phyloP scores from a whole-genome alignment of 2,329 filamentous ascomycete genomes.

The Dendrostoma leiphaemia region DNA sequence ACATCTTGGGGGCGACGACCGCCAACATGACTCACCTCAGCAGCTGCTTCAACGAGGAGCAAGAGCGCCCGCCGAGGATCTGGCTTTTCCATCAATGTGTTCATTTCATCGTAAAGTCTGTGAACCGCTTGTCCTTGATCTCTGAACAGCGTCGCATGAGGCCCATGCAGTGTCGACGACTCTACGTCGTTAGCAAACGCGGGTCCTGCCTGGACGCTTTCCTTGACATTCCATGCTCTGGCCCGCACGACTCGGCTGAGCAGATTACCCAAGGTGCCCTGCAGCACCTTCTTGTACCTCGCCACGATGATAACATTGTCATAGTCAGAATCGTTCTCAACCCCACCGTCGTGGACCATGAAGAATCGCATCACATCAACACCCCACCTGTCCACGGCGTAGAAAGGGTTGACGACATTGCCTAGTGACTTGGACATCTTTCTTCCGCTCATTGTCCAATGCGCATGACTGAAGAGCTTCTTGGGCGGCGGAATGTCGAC shows the following conservation, averaged over 20 bases:
- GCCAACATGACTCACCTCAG: conserved; percentile 45
- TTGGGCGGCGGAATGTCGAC: conserved; percentile 75
- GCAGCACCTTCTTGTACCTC: conserved; percentile 77
- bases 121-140: background rate
- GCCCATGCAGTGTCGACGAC: background rate
- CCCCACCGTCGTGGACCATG: conserved; percentile 75
- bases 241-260: conserved; percentile 66
- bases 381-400: conserved; percentile 85
- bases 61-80: conserved; percentile 15
- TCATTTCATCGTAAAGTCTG: background rate
- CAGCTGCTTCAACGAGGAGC: conserved; percentile 58
- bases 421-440: conserved; percentile 98
- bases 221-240: conserved; percentile 66
- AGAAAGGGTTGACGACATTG: conserved; percentile 93
- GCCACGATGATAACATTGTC: conserved; percentile 73
- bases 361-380: conserved; percentile 88
- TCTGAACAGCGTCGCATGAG: background rate
- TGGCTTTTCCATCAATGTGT: conserved; percentile 11
- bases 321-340: conserved; percentile 79
- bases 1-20: background rate
- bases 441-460: conserved; percentile 87
- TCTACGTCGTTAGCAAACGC: background rate
- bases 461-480: conserved; percentile 81
- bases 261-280: conserved; percentile 78
- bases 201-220: conserved; percentile 47